Evolutionary conservation across 768 basidiomycete genomes (phyloP).

Genomic region (Lactifluus volemus): DNA sequence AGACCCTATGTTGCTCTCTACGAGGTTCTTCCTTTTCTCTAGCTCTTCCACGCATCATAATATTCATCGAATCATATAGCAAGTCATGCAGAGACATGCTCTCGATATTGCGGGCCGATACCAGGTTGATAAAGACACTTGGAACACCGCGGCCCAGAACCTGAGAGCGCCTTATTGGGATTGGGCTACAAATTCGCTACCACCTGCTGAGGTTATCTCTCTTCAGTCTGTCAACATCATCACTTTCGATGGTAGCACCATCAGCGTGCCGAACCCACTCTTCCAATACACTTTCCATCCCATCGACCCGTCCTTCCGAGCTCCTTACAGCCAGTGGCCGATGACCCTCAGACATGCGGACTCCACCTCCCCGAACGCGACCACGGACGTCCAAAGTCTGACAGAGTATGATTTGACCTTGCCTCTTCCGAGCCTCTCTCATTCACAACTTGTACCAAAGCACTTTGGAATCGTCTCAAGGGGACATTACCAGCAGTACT

Average conservation of each 20-base stretch:
- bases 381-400: conserved; percentile 25
- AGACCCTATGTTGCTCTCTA: conserved; percentile 42
- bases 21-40: conserved; percentile 31
- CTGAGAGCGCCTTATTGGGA: conserved; percentile 44
- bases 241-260: conserved; percentile 26
- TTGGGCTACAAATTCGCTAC: conserved; percentile 34
- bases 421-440: background rate
- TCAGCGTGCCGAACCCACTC: conserved; percentile 29
- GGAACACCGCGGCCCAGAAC: conserved; percentile 29
- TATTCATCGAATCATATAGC: conserved; percentile 27
- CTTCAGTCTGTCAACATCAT: conserved; percentile 28
- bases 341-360: conserved; percentile 12
- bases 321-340: conserved; percentile 5
- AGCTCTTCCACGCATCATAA: background rate
- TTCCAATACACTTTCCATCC: conserved; percentile 30
- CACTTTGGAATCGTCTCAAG: conserved; percentile 2
- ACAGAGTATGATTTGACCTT: conserved; percentile 21
- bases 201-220: conserved; percentile 34
- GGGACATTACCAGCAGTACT: conserved; percentile 1
- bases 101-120: conserved; percentile 36
- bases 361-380: background rate
- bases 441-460: background rate
- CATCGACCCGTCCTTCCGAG: conserved; percentile 16
- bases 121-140: conserved; percentile 20
- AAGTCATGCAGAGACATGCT: conserved; percentile 38